Evolutionary conservation across 805 yeast species (phyloP).

Genomic region (Cyberlindnera maclurae): DNA sequence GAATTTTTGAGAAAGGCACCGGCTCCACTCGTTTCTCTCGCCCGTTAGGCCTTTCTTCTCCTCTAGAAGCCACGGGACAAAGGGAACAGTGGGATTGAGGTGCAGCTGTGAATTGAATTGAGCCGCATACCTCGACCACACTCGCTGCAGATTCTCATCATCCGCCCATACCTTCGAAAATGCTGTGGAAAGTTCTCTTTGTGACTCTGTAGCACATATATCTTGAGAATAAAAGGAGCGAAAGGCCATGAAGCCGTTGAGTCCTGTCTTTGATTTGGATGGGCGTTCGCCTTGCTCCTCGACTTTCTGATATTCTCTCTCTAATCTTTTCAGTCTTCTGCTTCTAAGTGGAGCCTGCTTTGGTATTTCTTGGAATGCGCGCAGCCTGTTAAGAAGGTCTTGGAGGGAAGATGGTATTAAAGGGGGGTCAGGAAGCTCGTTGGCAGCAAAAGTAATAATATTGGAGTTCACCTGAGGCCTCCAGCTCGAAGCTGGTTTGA

Average conservation of each 20-base stretch:
- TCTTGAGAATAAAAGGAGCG: constrained; percentile 25
- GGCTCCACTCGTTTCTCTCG: background rate
- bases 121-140: constrained; percentile 26
- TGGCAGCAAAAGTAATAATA: background rate
- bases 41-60: constrained; percentile 1
- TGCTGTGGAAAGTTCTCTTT: constrained; percentile 21
- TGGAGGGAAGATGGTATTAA: background rate
- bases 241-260: constrained; percentile 29
- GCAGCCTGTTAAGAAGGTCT: background rate
- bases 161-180: constrained; percentile 25
- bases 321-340: background rate
- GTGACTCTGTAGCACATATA: constrained; percentile 17
- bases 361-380: background rate
- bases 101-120: constrained; percentile 18
- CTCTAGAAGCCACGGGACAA: constrained; percentile 7
- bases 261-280: constrained; percentile 8
- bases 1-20: background rate
- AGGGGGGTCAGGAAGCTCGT: constrained; percentile 2
- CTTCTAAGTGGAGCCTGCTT: background rate
- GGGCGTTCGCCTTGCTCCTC: background rate
- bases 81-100: background rate
- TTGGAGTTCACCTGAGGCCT: background rate
- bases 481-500: background rate
- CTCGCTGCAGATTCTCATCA: constrained; percentile 18
- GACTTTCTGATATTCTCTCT: background rate